Conservation (phyloP, 305 asterid genomes). For the Nicotiana rustica region DNA sequence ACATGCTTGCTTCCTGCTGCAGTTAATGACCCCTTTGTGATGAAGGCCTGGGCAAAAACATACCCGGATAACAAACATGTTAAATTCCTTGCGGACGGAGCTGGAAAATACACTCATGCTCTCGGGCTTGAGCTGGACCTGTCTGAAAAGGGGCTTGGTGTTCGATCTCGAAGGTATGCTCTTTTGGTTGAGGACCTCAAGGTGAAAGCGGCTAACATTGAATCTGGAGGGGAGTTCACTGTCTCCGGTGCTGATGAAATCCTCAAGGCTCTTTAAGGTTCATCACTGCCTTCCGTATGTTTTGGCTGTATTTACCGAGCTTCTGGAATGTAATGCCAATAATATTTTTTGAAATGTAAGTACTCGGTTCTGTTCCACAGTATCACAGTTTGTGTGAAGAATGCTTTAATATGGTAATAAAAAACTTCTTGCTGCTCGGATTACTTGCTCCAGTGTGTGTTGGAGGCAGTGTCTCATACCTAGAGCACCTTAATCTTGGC, state of each 20-base stretch:
- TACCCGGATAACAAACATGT: slow-evolving; percentile 80
- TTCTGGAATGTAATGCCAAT: neutral
- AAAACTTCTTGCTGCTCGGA: neutral
- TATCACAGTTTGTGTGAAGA: neutral
- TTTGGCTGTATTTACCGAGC: neutral
- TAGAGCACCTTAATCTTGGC: no score
- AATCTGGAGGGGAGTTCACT: slow-evolving; percentile 87
- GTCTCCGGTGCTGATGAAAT: slow-evolving; percentile 89
- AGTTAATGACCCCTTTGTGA: slow-evolving; percentile 95
- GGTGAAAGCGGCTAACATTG: slow-evolving; percentile 77
- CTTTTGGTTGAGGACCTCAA: slow-evolving; percentile 80
- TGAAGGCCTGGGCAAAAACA: slow-evolving; percentile 97
- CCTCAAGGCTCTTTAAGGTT: slow-evolving; percentile 70
- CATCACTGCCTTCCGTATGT: neutral
- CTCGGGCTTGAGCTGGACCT: slow-evolving; percentile 91
- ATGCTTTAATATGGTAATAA: slow-evolving; percentile 28
- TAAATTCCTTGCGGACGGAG: slow-evolving; percentile 88
- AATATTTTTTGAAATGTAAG: neutral
- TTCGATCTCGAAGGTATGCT: slow-evolving; percentile 80
- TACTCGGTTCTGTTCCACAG: neutral
- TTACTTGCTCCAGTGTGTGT: neutral
- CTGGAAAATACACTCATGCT: slow-evolving; percentile 70
- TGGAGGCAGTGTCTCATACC: neutral
- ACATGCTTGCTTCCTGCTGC: slow-evolving; percentile 35
- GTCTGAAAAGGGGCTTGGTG: slow-evolving; percentile 81